Conservation (phyloP, 768 basidiomycete species). For the Dacryopinax primogenitus region DNA sequence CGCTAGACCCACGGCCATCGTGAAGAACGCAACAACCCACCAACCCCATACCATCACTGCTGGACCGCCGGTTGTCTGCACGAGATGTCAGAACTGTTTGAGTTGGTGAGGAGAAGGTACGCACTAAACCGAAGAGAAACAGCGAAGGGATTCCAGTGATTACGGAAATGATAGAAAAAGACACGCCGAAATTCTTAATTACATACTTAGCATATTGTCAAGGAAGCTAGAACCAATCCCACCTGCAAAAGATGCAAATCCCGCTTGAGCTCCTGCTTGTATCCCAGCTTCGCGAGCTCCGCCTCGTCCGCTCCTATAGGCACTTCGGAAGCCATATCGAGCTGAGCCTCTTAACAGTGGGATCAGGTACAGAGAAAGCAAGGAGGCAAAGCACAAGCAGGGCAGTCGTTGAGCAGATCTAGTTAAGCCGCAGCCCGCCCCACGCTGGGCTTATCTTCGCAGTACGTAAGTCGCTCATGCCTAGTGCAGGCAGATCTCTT, state of each 20-base stretch:
- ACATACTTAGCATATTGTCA: neutral
- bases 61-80: slow-evolving; percentile 58
- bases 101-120: slow-evolving; percentile 19
- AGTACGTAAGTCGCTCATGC: too few species aligned
- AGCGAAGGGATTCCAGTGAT: slow-evolving; percentile 60
- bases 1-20: slow-evolving; percentile 55
- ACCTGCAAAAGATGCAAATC: slow-evolving; percentile 6
- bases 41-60: slow-evolving; percentile 70
- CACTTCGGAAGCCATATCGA: neutral
- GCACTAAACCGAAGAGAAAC: slow-evolving; percentile 54
- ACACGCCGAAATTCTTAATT: slow-evolving; percentile 23
- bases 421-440: too few species aligned
- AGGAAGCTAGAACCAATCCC: neutral
- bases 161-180: slow-evolving; percentile 64
- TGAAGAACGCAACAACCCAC: slow-evolving; percentile 54
- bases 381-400: neutral
- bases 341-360: too few species aligned
- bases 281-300: slow-evolving; percentile 56
- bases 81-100: neutral
- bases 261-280: slow-evolving; percentile 52
- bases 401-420: too few species aligned
- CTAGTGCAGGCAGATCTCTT: too few species aligned
- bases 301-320: slow-evolving; percentile 37
- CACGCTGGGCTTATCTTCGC: too few species aligned
- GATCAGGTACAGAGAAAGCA: neutral